Base-by-base conservation (phyloP, 2,329 filamentous ascomycete species). In the Aureobasidium sp. region DNA sequence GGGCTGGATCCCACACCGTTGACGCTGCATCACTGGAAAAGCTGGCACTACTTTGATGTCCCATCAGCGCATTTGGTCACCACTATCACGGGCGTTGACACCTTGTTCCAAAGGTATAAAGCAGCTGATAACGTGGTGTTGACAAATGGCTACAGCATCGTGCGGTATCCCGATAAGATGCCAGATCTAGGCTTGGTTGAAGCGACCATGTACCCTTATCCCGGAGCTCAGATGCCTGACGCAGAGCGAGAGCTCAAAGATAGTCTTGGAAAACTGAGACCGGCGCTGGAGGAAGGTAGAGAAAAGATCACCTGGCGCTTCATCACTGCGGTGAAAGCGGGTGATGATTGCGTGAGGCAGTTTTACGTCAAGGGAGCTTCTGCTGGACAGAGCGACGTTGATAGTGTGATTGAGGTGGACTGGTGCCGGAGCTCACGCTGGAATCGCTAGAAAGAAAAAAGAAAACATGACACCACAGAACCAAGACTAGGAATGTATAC, bases 341-440 rank as follows among this genome's bases (percentile, higher is more conserved):
- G 38, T 4, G 63, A 65, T 38, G 64, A 62, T 29, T 64, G 61
- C 21, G 67, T 69, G 33, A 63, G 68, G 57, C 67, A 69, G 49
- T 69, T 69, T 55, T 69, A 69, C 47, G 61, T 67, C 17, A 67
- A 65, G 42, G 54, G 53, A 19, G 47, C 37, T 7, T 29, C 37
- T 21, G 49, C 61, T 19, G 61, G 53, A 25, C 47, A 62, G 10
- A 59, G 23, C 6, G 54, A 43, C 9, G 49, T 61, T 1, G 59
- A 64, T 25, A 67, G 65, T 61, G 63, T 69, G 21, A 64, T 69
- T 40, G 67, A 69, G 61, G 46, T 69, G 25, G 66, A 69, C 57
- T 69, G 67, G 67, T 61, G 57, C 8, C 58, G 23, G 9, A 9
- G 47, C 15, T 51, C n/a, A n/a, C n/a, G n/a, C n/a, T n/a, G n/a